A percentile compares a stretch with the other conserved stretches of the same genome.
These are phyloP conservation scores for Diaporthe vexans DNA, from an alignment of 2,329 filamentous ascomycete species.

Conservation along the genomic window DNA sequence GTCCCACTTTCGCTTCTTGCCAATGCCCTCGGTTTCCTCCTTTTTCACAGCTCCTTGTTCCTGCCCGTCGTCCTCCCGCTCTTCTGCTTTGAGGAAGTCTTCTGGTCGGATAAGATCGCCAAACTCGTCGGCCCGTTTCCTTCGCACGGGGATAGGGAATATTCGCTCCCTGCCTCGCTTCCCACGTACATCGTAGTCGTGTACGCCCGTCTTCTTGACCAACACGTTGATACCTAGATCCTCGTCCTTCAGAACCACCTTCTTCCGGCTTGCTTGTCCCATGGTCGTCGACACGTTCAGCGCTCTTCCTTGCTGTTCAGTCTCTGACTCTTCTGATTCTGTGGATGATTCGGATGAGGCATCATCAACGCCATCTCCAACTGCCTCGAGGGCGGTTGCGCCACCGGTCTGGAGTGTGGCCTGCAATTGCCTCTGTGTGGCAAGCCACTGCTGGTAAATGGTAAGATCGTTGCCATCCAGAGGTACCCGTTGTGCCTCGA, in stretches of 20 bases:
- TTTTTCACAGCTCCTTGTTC: slow-evolving; percentile 67
- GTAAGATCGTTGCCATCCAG: slow-evolving; percentile 82
- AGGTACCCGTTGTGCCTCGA: slow-evolving; percentile 72
- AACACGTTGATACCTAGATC: slow-evolving; percentile 94
- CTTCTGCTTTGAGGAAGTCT: slow-evolving; percentile 93
- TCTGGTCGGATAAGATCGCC: slow-evolving; percentile 94
- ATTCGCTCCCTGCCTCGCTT: slow-evolving; percentile 94
- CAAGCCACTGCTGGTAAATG: slow-evolving; percentile 92
- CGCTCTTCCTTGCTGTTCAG: slow-evolving; percentile 91
- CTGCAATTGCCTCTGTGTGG: slow-evolving; percentile 88
- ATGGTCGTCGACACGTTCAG: slow-evolving; percentile 90
- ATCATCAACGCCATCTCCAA: slow-evolving; percentile 83
- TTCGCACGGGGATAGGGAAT: slow-evolving; percentile 87
- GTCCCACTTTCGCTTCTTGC: slow-evolving; percentile 96
- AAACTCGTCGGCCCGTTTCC: slow-evolving; percentile 85
- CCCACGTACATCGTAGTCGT: slow-evolving; percentile 91
- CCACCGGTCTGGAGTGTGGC: slow-evolving; percentile 81
- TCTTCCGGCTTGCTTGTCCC: slow-evolving; percentile 86
- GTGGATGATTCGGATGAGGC: slow-evolving; percentile 89
- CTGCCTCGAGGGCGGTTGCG: slow-evolving; percentile 75
- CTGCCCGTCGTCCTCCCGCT: slow-evolving; percentile 82
- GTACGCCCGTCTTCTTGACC: slow-evolving; percentile 88
- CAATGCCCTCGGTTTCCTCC: slow-evolving; percentile 74
- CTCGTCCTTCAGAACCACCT: slow-evolving; percentile 87
- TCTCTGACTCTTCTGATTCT: slow-evolving; percentile 89